Evolutionary conservation across 768 basidiomycete genomes (phyloP).

Genomic region (Mrakia frigida): DNA sequence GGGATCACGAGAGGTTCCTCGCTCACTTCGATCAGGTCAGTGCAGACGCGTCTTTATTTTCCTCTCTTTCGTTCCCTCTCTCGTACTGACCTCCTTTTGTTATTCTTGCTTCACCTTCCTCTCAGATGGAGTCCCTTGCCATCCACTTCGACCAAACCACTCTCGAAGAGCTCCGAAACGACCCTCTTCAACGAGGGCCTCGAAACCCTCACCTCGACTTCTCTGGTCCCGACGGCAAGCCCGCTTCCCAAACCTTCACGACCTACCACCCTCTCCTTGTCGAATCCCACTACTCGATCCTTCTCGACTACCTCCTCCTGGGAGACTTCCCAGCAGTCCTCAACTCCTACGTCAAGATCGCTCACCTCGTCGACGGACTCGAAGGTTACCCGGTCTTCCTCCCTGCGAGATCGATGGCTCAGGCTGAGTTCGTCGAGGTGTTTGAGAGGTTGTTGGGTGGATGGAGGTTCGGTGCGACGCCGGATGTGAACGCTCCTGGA

Average conservation of each 20-base stretch:
- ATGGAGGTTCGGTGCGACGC: conserved; percentile 59
- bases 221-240: background rate
- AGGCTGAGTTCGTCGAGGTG: conserved; percentile 81
- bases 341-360: conserved; percentile 61
- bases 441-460: conserved; percentile 72
- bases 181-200: background rate
- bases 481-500: conserved; percentile 31
- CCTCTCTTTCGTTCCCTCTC: background rate
- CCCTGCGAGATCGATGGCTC: conserved; percentile 79
- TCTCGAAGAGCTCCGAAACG: conserved; percentile 5
- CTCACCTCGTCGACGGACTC: conserved; percentile 62
- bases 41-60: background rate
- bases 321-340: conserved; percentile 64
- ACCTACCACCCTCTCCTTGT: conserved; percentile 87
- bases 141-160: conserved; percentile 5
- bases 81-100: background rate
- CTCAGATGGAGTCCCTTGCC: conserved; percentile 23
- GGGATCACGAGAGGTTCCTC: conserved; percentile 80
- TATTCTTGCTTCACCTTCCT: background rate
- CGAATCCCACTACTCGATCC: conserved; percentile 75
- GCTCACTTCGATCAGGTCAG: conserved; percentile 54
- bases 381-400: conserved; percentile 86
- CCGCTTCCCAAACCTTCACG: conserved; percentile 54
- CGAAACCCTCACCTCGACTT: background rate
- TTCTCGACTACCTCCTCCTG: conserved; percentile 69